Evolutionary conservation across 805 yeast genomes (phyloP), one percentile per base, ranked within the genome.

Genomic region (Candida vaughaniae): DNA sequence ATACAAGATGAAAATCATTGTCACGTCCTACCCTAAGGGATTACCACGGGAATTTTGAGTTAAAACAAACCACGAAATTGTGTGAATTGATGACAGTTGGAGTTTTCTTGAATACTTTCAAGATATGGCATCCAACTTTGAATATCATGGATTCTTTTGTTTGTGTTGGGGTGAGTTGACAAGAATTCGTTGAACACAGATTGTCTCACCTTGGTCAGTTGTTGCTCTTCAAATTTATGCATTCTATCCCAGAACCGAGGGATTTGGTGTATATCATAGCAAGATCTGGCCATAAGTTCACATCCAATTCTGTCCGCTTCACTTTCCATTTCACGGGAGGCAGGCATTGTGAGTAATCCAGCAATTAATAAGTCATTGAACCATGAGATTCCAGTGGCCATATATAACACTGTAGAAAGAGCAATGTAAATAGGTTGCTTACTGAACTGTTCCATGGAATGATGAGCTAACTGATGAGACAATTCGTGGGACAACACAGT

Each of bases 261-360:
- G 0, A 96, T 84, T 47, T 81, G 87, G 12, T 64, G 62, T 5
- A 96, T 89, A 45, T 90, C 66, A 58, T 73, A 93, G 56, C 99
- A 93, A 31, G 95, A 95, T 41, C 80, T 68, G 2, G 96, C 78
- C 96, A 91, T 86, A 47, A 91, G 70, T 80, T 88, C 83, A 42
- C 93, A 66, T 0, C 99, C 99, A 20, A 93, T 90, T 51, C 82
- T 82, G 60, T 93, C 99, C 0, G 99, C 98, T 58, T 93, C 99
- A 0, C 88, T 75, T 60, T 93, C 99, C 96, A 88, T 88, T 41
- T 78, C 87, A 51, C 99, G 71, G 1, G 95, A 85, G 0, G 95
- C 85, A 0, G 97, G 97, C 75, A 83, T 75, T 46, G 78, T 76
- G 33, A 89, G 56, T 10, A 78, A 55, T 1, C 88, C 71, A 18